phyloP scores from a whole-genome alignment of 2,329 filamentous ascomycete species.

The Epichloe bromicola region DNA sequence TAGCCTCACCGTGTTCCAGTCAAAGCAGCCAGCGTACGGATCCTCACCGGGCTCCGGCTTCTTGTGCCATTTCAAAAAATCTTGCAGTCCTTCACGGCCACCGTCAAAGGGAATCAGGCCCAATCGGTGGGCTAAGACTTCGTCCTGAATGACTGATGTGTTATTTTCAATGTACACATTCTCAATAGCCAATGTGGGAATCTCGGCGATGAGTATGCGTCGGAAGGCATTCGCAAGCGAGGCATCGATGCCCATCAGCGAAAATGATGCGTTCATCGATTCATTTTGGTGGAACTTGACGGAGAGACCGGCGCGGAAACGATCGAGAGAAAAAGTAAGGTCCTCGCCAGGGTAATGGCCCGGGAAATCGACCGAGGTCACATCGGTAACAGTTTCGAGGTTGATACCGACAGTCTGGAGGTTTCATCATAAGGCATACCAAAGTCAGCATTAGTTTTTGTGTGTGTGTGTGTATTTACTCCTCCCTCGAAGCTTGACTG shows the following conservation, averaged over 20 bases:
- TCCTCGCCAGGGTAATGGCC: constrained; percentile 84
- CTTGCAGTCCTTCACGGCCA: constrained; percentile 57
- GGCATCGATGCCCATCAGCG: constrained; percentile 81
- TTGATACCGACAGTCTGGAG: constrained; percentile 74
- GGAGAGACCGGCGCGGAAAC: constrained; percentile 57
- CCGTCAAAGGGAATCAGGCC: constrained; percentile 85
- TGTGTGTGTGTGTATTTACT: neutral
- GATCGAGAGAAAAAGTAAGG: constrained; percentile 61
- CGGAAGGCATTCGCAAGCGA: constrained; percentile 94
- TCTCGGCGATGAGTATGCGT: constrained; percentile 86
- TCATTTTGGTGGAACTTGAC: constrained; percentile 79
- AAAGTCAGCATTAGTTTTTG: neutral
- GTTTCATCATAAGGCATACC: neutral
- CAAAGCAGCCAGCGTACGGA: constrained; percentile 46
- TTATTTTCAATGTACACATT: constrained; percentile 90
- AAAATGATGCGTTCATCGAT: constrained; percentile 69
- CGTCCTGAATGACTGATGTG: constrained; percentile 94
- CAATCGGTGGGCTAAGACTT: constrained; percentile 81
- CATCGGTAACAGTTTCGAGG: constrained; percentile 79
- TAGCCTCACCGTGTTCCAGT: constrained; percentile 81
- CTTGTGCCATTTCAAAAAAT: constrained; percentile 73
- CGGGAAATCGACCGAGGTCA: constrained; percentile 82
- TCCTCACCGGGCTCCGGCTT: constrained; percentile 54
- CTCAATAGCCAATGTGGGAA: constrained; percentile 89
- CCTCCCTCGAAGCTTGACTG: neutral